Conservation (phyloP, 2,329 filamentous ascomycete species). For the Penicillium sumatraense region DNA sequence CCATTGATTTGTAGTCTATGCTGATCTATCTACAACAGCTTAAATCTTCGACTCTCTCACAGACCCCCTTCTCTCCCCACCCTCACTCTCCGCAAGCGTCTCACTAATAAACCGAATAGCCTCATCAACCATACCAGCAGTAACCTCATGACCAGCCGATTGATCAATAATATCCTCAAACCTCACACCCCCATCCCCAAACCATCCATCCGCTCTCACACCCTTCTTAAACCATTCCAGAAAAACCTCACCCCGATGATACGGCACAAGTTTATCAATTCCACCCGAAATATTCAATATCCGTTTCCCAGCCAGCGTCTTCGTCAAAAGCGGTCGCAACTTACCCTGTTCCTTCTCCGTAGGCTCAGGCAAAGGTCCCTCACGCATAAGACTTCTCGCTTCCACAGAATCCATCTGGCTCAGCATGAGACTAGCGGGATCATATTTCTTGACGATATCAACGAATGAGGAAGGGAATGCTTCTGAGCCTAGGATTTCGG, state of each 20-base stretch:
- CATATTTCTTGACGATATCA: constrained; percentile 64
- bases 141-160: constrained; percentile 63
- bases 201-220: constrained; percentile 49
- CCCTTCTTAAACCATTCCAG: constrained; percentile 59
- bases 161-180: constrained; percentile 63
- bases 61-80: constrained; percentile 25
- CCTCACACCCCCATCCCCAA: constrained; percentile 54
- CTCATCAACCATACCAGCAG: constrained; percentile 58
- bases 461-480: constrained; percentile 77
- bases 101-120: constrained; percentile 59
- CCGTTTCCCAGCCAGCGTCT: constrained; percentile 54
- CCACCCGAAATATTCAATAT: constrained; percentile 60
- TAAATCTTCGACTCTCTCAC: constrained; percentile 44
- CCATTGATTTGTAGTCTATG: background rate
- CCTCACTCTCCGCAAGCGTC: constrained; percentile 38
- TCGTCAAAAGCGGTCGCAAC: constrained; percentile 49
- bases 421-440: constrained; percentile 78
- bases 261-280: constrained; percentile 65
- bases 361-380: constrained; percentile 39
- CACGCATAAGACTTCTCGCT: constrained; percentile 35
- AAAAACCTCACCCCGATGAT: constrained; percentile 60
- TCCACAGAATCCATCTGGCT: constrained; percentile 46
- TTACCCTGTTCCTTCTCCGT: constrained; percentile 49
- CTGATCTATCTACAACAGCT: background rate
- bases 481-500: constrained; percentile 72